Evolutionary conservation across 306 rosid species (phyloP).

Genomic region (Abrus precatorius): DNA sequence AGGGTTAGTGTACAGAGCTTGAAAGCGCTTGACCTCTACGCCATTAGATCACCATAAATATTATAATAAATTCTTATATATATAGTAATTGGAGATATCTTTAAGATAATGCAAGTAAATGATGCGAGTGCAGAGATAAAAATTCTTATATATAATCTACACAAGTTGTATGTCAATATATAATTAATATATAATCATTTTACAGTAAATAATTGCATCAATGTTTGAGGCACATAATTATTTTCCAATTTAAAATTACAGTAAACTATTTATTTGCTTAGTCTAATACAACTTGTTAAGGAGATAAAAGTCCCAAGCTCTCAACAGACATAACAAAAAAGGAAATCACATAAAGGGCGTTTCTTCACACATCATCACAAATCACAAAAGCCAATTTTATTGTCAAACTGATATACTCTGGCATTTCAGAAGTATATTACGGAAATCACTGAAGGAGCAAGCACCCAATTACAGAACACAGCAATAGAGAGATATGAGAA

Average conservation of each 20-base stretch:
- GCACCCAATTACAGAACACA: too few species aligned
- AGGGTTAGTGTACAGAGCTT: conserved; percentile 10
- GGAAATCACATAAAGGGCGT: too few species aligned
- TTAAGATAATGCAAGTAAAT: conserved; percentile 4
- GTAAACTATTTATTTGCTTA: not conserved
- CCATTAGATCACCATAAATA: not conserved
- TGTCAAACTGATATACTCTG: too few species aligned
- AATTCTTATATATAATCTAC: not conserved
- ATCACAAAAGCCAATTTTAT: too few species aligned
- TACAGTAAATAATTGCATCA: not conserved
- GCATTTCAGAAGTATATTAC: too few species aligned
- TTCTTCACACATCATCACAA: too few species aligned
- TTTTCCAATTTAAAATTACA: not conserved
- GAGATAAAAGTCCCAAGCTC: not conserved
- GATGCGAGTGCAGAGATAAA: not conserved
- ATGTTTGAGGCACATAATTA: not conserved
- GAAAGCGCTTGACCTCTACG: not conserved
- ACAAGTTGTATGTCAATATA: not conserved
- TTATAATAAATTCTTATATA: not conserved
- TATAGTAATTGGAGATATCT: not conserved
- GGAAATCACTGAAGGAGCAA: too few species aligned
- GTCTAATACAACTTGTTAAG: not conserved
- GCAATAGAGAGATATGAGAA: too few species aligned
- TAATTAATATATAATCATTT: not conserved
- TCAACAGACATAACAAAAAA: too few species aligned